These are phyloP conservation scores for Eutypa lata DNA, from an alignment of 2,329 filamentous ascomycete genomes.

Conservation along the genomic window DNA sequence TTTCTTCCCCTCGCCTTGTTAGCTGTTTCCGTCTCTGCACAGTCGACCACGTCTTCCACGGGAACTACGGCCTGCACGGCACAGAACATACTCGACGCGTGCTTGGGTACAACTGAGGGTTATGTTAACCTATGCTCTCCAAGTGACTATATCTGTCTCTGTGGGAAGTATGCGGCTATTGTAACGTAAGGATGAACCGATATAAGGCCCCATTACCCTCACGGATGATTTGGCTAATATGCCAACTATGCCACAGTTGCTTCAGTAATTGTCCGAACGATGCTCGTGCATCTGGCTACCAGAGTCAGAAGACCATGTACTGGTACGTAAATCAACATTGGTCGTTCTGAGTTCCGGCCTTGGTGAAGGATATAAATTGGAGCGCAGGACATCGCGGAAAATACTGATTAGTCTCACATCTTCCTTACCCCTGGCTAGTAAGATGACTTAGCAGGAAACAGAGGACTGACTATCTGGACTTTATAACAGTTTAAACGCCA, in stretches of 20 bases:
- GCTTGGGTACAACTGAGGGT: slow-evolving; percentile 31
- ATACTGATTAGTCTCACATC: too few relatives aligned
- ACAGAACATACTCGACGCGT: slow-evolving; percentile 34
- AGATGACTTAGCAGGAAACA: too few relatives aligned
- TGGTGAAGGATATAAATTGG: neutral
- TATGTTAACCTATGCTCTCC: slow-evolving; percentile 30
- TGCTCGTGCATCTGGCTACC: slow-evolving; percentile 20
- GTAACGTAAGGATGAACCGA: slow-evolving; percentile 42
- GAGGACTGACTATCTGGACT: neutral
- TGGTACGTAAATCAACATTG: slow-evolving; percentile 18
- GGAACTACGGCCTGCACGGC: slow-evolving; percentile 27
- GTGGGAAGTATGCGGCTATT: slow-evolving; percentile 50
- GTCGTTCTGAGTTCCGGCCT: neutral
- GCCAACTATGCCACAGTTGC: slow-evolving; percentile 41
- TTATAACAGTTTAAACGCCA: slow-evolving; percentile 26
- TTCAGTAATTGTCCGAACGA: slow-evolving; percentile 62
- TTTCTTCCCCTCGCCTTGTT: slow-evolving; percentile 24
- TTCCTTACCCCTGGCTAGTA: neutral
- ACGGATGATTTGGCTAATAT: neutral
- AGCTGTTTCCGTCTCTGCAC: slow-evolving; percentile 13
- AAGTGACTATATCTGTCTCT: slow-evolving; percentile 48
- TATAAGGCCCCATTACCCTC: neutral
- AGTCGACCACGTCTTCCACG: slow-evolving; percentile 6
- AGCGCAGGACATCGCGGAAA: neutral
- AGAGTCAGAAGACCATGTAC: slow-evolving; percentile 23